Conservation (phyloP, 148 eudicot genomes). For the Camellia sinensis region DNA sequence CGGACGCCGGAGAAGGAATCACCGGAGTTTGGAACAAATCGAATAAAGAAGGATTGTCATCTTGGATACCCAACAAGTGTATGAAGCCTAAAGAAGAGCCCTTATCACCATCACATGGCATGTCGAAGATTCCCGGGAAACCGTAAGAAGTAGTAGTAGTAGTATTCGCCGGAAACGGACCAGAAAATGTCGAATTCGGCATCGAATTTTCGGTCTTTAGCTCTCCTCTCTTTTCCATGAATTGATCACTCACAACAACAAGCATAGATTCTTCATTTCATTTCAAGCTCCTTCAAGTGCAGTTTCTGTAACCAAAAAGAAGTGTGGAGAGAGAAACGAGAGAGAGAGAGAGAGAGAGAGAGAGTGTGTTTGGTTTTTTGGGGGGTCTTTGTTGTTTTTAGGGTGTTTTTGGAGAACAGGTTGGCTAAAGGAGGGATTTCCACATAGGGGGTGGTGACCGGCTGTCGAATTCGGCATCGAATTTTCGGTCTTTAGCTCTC, state of each 20-base stretch:
- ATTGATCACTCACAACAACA: slow-evolving; percentile 10
- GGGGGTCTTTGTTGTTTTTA: slow-evolving; percentile 19
- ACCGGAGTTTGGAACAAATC: slow-evolving; percentile 29
- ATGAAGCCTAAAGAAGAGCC: slow-evolving; percentile 20
- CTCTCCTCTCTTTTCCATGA: slow-evolving; percentile 27
- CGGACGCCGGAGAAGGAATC: slow-evolving; percentile 34
- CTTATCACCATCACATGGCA: slow-evolving; percentile 17
- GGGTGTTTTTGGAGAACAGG: slow-evolving; percentile 34
- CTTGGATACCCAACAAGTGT: slow-evolving; percentile 36
- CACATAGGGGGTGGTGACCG: slow-evolving; percentile 38
- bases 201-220: slow-evolving; percentile 10
- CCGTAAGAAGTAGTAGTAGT: background rate
- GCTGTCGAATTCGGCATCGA: too few relatives aligned
- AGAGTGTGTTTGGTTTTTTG: slow-evolving; percentile 9
- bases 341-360: slow-evolving; percentile 12
- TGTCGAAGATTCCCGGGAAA: slow-evolving; percentile 18
- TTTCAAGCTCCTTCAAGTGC: slow-evolving; percentile 11
- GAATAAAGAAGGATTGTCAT: slow-evolving; percentile 33
- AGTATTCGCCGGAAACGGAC: slow-evolving; percentile 19
- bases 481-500: too few relatives aligned
- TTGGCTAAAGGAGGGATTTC: slow-evolving; percentile 24
- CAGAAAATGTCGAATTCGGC: slow-evolving; percentile 20
- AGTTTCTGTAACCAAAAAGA: background rate
- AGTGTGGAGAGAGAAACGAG: background rate
- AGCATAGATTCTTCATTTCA: slow-evolving; percentile 25